Base-by-base conservation (phyloP, 2,329 filamentous ascomycete species). In the Blastomyces parvus region DNA sequence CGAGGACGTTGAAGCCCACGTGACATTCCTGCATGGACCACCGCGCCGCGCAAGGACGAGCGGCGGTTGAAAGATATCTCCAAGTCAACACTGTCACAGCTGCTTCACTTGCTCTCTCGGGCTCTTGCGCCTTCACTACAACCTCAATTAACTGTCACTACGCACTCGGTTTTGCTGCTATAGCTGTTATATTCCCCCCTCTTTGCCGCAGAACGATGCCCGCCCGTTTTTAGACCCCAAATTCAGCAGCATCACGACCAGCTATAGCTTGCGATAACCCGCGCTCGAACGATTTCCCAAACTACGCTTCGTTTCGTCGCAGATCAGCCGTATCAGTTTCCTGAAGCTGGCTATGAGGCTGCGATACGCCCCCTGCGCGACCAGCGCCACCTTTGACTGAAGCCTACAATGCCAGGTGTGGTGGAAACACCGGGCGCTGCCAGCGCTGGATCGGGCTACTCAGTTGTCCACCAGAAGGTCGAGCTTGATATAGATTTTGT, bases 401-500 rank as follows among this genome's bases (percentile, higher is more conserved):
- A 71, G 67, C 70, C 68, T 62, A 71, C 69, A 65, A 77, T 77
- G 75, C 75, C 74, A 64, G 74, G 75, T 67, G 70, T 76, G 66
- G 71, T 77, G 61, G 75, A 77, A 63, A 70, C 70, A 63, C 69
- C 70, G 57, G 63, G 57, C 48, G 69, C 72, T 62, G 65, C 65
- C 63, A 71, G 70, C 69, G 68, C 71, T 60, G 70, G 70, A 38
- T 69, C 74, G 64, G 78, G 78, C 46, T 86, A 82, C 70, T 80
- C 80, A 58, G 80, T 97, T 64, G 82, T 90, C 62, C 88, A 91
- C 77, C 93, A 97, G 77, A 89, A 90, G 74, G 87, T 99, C 59
- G 88, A 91, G 70, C 81, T 99, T 65, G 92, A 97, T 70, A 82
- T 99, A 72, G 89, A 96, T 77, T 95, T 99, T 74, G 82, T 84